Conservation (phyloP, 306 rosid genomes). For the Pterocarpus santalinus region DNA sequence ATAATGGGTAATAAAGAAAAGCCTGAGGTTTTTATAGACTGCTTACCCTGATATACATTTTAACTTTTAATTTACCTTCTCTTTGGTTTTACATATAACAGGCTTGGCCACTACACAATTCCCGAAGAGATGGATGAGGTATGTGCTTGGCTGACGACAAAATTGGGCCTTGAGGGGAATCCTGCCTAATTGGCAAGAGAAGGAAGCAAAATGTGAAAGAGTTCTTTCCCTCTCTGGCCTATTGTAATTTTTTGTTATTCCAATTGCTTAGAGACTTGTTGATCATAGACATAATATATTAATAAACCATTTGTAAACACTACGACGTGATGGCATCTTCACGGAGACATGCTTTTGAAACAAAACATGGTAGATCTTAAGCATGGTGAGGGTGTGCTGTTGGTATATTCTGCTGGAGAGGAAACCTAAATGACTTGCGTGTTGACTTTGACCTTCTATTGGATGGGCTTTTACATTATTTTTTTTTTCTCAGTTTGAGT, state of each 20-base stretch:
- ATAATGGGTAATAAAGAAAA: slow-evolving; percentile 63
- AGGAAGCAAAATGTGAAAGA: slow-evolving; percentile 12
- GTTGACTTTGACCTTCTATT: neutral
- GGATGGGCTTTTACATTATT: neutral
- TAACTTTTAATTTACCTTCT: neutral
- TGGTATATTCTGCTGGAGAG: slow-evolving; percentile 19
- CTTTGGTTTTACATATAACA: slow-evolving; percentile 38
- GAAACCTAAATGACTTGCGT: neutral
- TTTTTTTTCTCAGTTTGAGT: too few relatives aligned
- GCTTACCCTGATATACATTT: neutral
- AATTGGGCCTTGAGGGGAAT: slow-evolving; percentile 78
- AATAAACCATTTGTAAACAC: slow-evolving; percentile 26
- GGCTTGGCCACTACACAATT: slow-evolving; percentile 93
- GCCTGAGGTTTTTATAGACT: slow-evolving; percentile 3
- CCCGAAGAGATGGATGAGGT: slow-evolving; percentile 97
- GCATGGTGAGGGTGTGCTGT: slow-evolving; percentile 29
- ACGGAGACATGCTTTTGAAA: neutral
- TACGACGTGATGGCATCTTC: neutral
- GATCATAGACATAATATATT: slow-evolving; percentile 9
- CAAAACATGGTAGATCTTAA: slow-evolving; percentile 14
- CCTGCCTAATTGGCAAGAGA: slow-evolving; percentile 50
- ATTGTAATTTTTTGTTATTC: neutral
- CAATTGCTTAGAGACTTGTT: slow-evolving; percentile 34
- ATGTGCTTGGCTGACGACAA: slow-evolving; percentile 80
- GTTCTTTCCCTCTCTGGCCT: neutral